Evolutionary conservation across 1,139 yeast genomes (phyloP), one percentile per base, ranked within the genome.

Genomic region (Hanseniaspora uvarum): DNA sequence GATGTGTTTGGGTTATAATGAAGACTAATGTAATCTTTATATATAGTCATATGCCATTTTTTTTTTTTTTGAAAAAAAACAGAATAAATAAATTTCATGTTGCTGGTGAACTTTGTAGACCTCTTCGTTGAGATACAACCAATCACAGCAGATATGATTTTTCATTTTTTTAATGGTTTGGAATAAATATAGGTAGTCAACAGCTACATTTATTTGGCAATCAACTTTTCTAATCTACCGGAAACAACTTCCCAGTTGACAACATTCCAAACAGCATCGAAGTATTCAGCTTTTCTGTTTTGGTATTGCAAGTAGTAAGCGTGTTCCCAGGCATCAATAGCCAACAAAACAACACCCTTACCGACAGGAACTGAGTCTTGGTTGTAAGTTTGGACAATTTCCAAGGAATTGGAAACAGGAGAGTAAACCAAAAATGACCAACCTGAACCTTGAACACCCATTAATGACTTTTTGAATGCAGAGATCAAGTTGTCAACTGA

Each of bases 271-370:
- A 89, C 86, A 58, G 95, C 94, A 73, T 87, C 83, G 80, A 89
- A 89, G 75, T 89, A 89, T 69, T 89, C 96, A 50, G 72, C 95
- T 78, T 89, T 89, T 68, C 83, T 92, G 73, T 89, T 89, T 73
- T 86, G 85, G 76, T 89, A 89, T 72, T 89, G 96, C 72, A 89
- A 77, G 78, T 89, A 89, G 76, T 88, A 89, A 55, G 97, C 96
- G 68, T 89, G 97, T 72, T 89, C 97, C 97, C 97, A 89, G 58
- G 97, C 96, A 67, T 89, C 97, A 68, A 89, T 86, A 54, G 96
- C 97, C 58, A 89, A 78, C 69, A 89, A 75, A 51, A 96, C 96
- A 55, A 80, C 76, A 67, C 79, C 76, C 31, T 78, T 74, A 2
- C 50, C 46, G 41, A 87, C 84, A 50, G 84, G 76, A 39, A 86